phyloP scores from a whole-genome alignment of 495 filamentous ascomycete species.

The Cercophora sp. region DNA sequence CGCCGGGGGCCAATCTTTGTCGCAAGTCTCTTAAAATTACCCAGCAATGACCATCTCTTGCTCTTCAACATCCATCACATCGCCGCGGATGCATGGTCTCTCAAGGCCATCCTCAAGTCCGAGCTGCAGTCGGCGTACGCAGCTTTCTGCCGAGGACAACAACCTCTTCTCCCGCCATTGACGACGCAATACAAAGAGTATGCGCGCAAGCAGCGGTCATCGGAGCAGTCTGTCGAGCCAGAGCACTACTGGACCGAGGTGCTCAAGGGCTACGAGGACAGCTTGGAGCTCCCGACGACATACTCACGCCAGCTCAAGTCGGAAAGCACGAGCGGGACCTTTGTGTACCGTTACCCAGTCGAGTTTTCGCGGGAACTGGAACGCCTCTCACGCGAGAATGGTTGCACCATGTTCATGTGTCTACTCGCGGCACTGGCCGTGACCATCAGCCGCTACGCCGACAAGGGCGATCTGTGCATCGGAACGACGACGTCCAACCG shows the following conservation, averaged over 20 bases:
- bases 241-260: background rate
- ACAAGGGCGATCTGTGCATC: background rate
- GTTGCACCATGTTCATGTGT: slow-evolving; percentile 1
- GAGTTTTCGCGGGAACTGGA: background rate
- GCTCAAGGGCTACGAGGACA: background rate
- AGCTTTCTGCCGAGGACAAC: background rate
- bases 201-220: background rate
- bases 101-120: background rate
- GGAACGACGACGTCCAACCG: background rate
- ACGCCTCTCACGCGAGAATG: background rate
- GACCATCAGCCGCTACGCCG: background rate
- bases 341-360: background rate
- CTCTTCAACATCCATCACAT: background rate
- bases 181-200: background rate
- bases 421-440: background rate
- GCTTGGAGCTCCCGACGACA: background rate
- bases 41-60: background rate
- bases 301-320: background rate
- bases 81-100: background rate
- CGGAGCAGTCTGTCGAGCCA: background rate
- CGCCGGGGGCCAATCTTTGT: background rate
- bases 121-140: background rate
- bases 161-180: background rate
- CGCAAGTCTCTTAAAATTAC: background rate
- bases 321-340: background rate